A percentile compares a stretch with the other conserved stretches of the same genome.
These are phyloP conservation scores for Russula griseocarnosa DNA, from an alignment of 768 basidiomycete genomes.

Conservation along the genomic window DNA sequence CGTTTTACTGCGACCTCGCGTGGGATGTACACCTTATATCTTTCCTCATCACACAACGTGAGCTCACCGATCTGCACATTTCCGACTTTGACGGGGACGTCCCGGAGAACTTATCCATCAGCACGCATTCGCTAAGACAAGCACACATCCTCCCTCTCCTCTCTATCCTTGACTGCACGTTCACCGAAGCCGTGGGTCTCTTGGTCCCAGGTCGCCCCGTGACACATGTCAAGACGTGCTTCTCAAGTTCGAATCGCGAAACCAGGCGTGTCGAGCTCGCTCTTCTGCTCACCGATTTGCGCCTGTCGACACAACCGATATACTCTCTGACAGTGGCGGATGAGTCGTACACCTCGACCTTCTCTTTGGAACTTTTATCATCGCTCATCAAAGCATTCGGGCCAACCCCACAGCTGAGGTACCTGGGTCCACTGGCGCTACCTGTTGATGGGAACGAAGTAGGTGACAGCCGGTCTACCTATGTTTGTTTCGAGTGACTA, in stretches of 20 bases:
- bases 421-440: conserved; percentile 61
- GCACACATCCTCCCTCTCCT: conserved; percentile 44
- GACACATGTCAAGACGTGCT: conserved; percentile 63
- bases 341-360: conserved; percentile 51
- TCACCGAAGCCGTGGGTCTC: conserved; percentile 56
- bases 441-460: conserved; percentile 57
- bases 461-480: conserved; percentile 20
- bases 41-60: conserved; percentile 48
- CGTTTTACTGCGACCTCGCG: conserved; percentile 61
- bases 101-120: conserved; percentile 29
- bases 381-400: conserved; percentile 38
- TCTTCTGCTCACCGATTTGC: conserved; percentile 46
- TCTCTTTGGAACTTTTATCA: conserved; percentile 51
- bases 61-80: conserved; percentile 47
- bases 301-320: conserved; percentile 43
- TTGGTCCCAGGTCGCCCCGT: conserved; percentile 57
- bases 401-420: conserved; percentile 42
- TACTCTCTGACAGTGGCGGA: conserved; percentile 60
- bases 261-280: conserved; percentile 54
- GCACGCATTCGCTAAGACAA: conserved; percentile 32
- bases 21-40: conserved; percentile 56
- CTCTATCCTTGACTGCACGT: conserved; percentile 60
- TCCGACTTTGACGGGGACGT: conserved; percentile 36
- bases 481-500: not conserved
- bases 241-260: conserved; percentile 47